Evolutionary conservation across 352 stramenopile genomes (phyloP), one percentile per base, ranked within the genome.

Genomic region (Pythium coloratum): DNA sequence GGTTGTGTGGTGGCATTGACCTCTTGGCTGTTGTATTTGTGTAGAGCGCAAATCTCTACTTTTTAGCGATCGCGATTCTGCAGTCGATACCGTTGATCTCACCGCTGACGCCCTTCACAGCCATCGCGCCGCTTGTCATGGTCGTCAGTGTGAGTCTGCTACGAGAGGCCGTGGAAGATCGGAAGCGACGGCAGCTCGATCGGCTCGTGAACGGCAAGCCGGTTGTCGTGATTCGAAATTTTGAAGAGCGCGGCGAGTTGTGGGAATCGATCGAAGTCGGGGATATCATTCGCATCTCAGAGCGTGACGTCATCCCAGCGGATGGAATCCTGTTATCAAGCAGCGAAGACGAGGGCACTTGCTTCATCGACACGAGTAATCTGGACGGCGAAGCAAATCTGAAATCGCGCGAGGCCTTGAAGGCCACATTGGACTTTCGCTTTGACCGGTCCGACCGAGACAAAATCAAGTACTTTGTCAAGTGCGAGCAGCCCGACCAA

Each of bases 1-100:
- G 28, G 28, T 30, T 30, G 28, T 30, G 28, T 30, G 28, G 28
- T 30, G 28, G 28, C 28, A 30, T 30, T 30, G 28, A 30, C 28
- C 28, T 30, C 28, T 30, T 30, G 28, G 28, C 28, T 30, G 28
- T 30, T 30, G 28, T 30, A 30, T 30, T 30, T 30, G 28, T 30
- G 84, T 66, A 93, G 73, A 91, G 95, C 60, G 92, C 91, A 3
- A 98, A 98, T 69, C 72, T 98, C 64, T 98, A 98, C 75, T 98
- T 98, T 74, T 71, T 98, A 13, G 79, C 91, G 64, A 96, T 98
- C 50, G 90, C 90, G 4, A 76, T 94, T 33, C 80, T 98, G 53
- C 97, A 98, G 84, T 94, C 93, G 0, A 82, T 98, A 20, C 89
- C 82, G 51, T 76, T 84, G 13, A 82, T 94, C 28, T 92, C 84